phyloP scores from a whole-genome alignment of 176 grass and related monocot species.

The Oryza meridionalis region DNA sequence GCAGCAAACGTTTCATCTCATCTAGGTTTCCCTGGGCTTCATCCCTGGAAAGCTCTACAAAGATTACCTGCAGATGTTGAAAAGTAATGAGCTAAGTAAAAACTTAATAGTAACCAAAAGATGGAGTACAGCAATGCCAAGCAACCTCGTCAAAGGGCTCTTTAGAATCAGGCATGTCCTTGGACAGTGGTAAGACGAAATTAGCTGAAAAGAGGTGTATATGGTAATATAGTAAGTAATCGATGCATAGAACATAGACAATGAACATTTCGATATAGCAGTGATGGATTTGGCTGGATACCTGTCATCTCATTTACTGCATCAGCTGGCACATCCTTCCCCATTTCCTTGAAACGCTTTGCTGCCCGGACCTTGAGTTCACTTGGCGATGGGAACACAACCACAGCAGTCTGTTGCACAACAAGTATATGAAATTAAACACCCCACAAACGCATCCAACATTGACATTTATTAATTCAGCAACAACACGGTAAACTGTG shows the following conservation, averaged over 20 bases:
- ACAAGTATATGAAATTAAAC: conserved; percentile 20
- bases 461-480: conserved; percentile 8
- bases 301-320: conserved; percentile 72
- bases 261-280: neutral
- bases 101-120: conserved; percentile 18
- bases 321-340: conserved; percentile 69
- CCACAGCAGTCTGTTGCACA: conserved; percentile 57
- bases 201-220: conserved; percentile 52
- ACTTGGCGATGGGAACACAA: conserved; percentile 54
- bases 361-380: conserved; percentile 51
- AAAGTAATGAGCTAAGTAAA: conserved; percentile 29
- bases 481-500: neutral
- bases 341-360: conserved; percentile 62
- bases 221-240: neutral
- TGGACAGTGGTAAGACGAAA: conserved; percentile 62
- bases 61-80: conserved; percentile 50
- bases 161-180: conserved; percentile 57
- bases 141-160: conserved; percentile 69
- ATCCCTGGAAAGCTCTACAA: conserved; percentile 62
- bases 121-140: neutral
- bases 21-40: conserved; percentile 57
- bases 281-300: conserved; percentile 15
- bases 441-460: conserved; percentile 3
- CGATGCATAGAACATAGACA: neutral
- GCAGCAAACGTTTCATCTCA: conserved; percentile 48